A percentile compares a stretch with the other conserved stretches of the same genome.
Conservation (phyloP, 2,329 filamentous ascomycete genomes). For the Leptographium flavum region DNA sequence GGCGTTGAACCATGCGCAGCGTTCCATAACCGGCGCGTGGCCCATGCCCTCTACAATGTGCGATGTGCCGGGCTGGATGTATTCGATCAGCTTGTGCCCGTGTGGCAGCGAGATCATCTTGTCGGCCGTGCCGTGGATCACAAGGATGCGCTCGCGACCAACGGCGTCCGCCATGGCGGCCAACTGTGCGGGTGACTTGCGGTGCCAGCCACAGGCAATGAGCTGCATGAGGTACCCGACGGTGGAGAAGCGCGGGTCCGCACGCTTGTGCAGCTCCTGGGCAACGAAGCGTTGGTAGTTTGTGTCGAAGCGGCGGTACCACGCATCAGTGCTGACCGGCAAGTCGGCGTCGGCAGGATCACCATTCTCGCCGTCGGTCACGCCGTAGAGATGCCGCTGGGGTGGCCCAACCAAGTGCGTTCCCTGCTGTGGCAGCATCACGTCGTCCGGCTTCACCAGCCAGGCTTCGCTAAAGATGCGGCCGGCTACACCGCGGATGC, state of each 20-base stretch:
- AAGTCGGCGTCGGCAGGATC: not conserved
- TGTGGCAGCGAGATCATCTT: conserved; percentile 65
- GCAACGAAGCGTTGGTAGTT: conserved; percentile 77
- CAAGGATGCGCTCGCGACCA: conserved; percentile 58
- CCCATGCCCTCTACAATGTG: conserved; percentile 56
- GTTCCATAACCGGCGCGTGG: conserved; percentile 63
- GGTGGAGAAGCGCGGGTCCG: conserved; percentile 45
- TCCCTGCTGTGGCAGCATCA: conserved; percentile 24
- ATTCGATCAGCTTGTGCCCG: conserved; percentile 51
- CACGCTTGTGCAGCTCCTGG: conserved; percentile 60
- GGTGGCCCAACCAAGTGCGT: conserved; percentile 12
- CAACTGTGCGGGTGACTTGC: conserved; percentile 56
- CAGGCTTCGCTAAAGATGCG: conserved; percentile 54
- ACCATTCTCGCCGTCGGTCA: not conserved
- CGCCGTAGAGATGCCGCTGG: not conserved
- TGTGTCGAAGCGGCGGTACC: conserved; percentile 39
- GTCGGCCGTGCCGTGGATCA: conserved; percentile 64
- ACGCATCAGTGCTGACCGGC: too few species aligned
- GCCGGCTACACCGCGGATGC: conserved; percentile 47
- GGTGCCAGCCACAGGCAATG: conserved; percentile 65
- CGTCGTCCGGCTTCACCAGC: conserved; percentile 46
- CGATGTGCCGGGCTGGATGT: conserved; percentile 45
- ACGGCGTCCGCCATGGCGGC: conserved; percentile 50
- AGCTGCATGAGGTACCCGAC: conserved; percentile 64
- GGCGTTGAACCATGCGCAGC: conserved; percentile 51